Evolutionary conservation across 2,329 filamentous ascomycete genomes (phyloP), one percentile per base, ranked within the genome.

Genomic region (Ophiosphaerella herpotricha): DNA sequence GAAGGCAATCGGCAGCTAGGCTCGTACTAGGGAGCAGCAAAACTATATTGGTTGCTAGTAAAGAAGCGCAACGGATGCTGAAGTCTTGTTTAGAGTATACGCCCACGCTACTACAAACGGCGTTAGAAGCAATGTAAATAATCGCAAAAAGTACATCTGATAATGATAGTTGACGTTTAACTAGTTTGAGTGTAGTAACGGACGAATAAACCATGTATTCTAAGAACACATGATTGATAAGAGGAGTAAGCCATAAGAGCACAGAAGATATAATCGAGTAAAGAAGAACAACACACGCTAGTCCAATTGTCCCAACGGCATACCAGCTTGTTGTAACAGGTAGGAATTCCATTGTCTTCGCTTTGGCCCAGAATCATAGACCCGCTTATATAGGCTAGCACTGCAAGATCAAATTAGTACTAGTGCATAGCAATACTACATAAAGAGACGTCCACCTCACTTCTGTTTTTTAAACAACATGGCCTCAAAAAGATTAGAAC

Each of bases 141-240:
- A 51, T 12, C 6, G 18, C 7, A 4, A 46, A 34, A 29, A 43
- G 12, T 21, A 39, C 13, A 36, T 51, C 33, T 14, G 13, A 29
- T 21, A 36, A 4, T 38, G 16, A 48, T 12, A 24, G 26, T 12
- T 24, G 4, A 4, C 12, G 26, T 24, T 26, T 24, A 13, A 12
- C 5, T 39, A 26, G 21, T 16, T 26, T 39, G 34, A 47, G 43
- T 13, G 48, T 2, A 16, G 43, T 48, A 13, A 46, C 39, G 1
- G 46, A 50, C 7, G 48, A 50, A 38, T 58, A 58, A 1, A 58
- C 52, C 29, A 58, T 23, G 33, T 54, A 51, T 39, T 48, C 26
- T 4, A 39, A 5, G 16, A 39, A n/a, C 7, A 14, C 2, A 13
- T 39, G 3, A 13, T 12, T 52, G 41, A 43, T 4, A 11, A 29